phyloP scores from a whole-genome alignment of 2,329 filamentous ascomycete genomes.

The Albophoma yamanashiensis region DNA sequence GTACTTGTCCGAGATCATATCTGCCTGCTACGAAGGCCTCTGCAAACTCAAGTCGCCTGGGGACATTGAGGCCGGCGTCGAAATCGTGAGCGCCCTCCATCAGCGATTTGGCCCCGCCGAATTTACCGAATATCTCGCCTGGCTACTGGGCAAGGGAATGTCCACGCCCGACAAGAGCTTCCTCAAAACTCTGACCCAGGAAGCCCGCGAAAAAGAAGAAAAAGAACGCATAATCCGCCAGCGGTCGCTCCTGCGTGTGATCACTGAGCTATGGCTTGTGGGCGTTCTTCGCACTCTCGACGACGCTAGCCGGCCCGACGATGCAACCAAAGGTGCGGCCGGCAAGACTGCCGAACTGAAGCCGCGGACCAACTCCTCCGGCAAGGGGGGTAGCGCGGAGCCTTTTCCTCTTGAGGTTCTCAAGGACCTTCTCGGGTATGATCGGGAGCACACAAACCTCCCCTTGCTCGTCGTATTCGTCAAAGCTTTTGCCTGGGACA shows the following conservation, averaged over 20 bases:
- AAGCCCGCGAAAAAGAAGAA: slow-evolving; percentile 88
- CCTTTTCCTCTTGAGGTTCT: slow-evolving; percentile 96
- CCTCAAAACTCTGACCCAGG: slow-evolving; percentile 67
- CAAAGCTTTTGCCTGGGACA: slow-evolving; percentile 93
- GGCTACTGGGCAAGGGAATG: slow-evolving; percentile 84
- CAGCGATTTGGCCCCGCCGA: slow-evolving; percentile 86
- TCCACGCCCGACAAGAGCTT: slow-evolving; percentile 79
- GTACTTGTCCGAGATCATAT: slow-evolving; percentile 94
- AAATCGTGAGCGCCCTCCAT: slow-evolving; percentile 90
- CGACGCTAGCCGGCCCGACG: slow-evolving; percentile 51
- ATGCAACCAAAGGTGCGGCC: slow-evolving; percentile 48
- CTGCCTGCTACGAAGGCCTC: slow-evolving; percentile 88
- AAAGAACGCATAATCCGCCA: slow-evolving; percentile 86
- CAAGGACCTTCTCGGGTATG: slow-evolving; percentile 89
- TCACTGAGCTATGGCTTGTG: slow-evolving; percentile 93
- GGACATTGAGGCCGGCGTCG: slow-evolving; percentile 86
- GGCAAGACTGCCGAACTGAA: slow-evolving; percentile 53
- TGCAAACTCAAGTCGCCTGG: slow-evolving; percentile 83
- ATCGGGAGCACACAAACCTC: slow-evolving; percentile 84
- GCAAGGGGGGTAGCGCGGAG: slow-evolving; percentile 59
- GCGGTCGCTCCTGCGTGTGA: slow-evolving; percentile 74
- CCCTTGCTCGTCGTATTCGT: slow-evolving; percentile 91
- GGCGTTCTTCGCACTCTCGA: slow-evolving; percentile 75
- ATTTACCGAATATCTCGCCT: slow-evolving; percentile 85
- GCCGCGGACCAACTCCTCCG: slow-evolving; percentile 35